Percentiles rank a stretch among this genome's conserved stretches.
Conservation (phyloP, 2,329 filamentous ascomycete genomes). For the Diatrype stigma region DNA sequence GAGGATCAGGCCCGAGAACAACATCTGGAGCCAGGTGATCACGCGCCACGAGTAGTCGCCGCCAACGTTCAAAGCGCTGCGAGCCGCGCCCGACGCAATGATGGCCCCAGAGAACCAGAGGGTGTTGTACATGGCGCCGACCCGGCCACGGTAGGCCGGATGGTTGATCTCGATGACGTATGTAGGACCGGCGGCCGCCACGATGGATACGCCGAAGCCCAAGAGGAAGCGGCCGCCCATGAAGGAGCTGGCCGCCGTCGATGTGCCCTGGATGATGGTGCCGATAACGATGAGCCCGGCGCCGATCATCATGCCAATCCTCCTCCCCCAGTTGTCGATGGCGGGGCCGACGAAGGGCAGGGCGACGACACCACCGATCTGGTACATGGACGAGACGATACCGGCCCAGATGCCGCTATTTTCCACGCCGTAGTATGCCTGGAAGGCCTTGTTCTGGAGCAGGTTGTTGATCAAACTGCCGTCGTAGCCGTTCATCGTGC, state of each 20-base stretch:
- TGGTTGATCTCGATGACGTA: conserved; percentile 45
- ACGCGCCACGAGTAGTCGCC: conserved; percentile 37
- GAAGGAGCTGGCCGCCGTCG: conserved; percentile 36
- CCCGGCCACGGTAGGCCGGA: conserved; percentile 40
- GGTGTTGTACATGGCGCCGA: conserved; percentile 39
- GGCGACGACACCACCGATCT: conserved; percentile 45
- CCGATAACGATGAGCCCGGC: conserved; percentile 40
- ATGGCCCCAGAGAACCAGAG: conserved; percentile 47
- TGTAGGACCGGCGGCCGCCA: conserved; percentile 41
- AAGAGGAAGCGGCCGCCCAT: conserved; percentile 58
- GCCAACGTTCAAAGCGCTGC: conserved; percentile 36
- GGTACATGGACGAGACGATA: conserved; percentile 42
- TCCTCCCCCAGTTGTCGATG: conserved; percentile 44
- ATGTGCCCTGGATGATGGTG: conserved; percentile 41
- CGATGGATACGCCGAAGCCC: conserved; percentile 51
- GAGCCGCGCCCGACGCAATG: conserved; percentile 44
- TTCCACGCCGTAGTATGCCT: conserved; percentile 34
- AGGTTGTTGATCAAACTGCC: conserved; percentile 47
- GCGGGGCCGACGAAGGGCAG: conserved; percentile 43
- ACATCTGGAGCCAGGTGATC: conserved; percentile 39
- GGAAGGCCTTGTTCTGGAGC: conserved; percentile 38
- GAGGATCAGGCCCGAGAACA: conserved; percentile 35
- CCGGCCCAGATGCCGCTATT: conserved; percentile 45
- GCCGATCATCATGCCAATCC: conserved; percentile 43
- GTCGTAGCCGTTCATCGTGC: conserved; percentile 50